Evolutionary conservation across 805 yeast species (phyloP).

Genomic region (Cyberlindnera xishuangbannaensis): DNA sequence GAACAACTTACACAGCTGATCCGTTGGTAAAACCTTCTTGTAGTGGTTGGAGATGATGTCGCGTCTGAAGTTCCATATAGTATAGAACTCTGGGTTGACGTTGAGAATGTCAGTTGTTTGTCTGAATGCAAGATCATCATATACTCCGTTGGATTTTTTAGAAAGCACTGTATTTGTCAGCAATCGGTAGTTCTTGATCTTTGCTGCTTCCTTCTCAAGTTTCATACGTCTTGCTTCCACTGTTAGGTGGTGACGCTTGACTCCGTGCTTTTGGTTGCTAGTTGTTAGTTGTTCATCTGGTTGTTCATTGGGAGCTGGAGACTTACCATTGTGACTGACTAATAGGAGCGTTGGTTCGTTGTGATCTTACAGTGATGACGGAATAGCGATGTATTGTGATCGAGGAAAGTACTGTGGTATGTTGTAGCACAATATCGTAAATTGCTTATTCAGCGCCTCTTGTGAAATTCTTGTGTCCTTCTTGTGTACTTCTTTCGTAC

Average conservation of each 20-base stretch:
- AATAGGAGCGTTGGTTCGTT: too few relatives aligned
- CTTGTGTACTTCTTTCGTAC: too few relatives aligned
- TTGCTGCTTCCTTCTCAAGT: slow-evolving; percentile 50
- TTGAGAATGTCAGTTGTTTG: slow-evolving; percentile 53
- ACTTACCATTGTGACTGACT: background rate
- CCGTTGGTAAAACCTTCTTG: slow-evolving; percentile 11
- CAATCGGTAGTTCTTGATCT: slow-evolving; percentile 49
- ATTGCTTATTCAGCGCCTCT: too few relatives aligned
- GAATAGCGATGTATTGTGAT: too few relatives aligned
- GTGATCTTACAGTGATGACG: too few relatives aligned
- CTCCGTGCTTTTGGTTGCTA: slow-evolving; percentile 70
- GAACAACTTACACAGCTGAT: slow-evolving; percentile 30
- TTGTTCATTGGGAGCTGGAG: background rate
- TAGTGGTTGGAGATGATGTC: slow-evolving; percentile 43
- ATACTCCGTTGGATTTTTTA: slow-evolving; percentile 26
- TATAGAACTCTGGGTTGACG: slow-evolving; percentile 80
- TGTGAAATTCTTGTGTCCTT: too few relatives aligned
- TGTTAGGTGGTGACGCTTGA: slow-evolving; percentile 52
- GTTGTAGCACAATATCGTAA: too few relatives aligned
- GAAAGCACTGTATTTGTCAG: slow-evolving; percentile 41
- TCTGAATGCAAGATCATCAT: slow-evolving; percentile 37
- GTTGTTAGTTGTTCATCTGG: too few relatives aligned
- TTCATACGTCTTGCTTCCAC: slow-evolving; percentile 51
- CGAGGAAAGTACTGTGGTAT: too few relatives aligned
- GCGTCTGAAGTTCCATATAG: slow-evolving; percentile 86